Evolutionary conservation across 2,329 filamentous ascomycete genomes (phyloP).

Genomic region (Onygenales sp.): DNA sequence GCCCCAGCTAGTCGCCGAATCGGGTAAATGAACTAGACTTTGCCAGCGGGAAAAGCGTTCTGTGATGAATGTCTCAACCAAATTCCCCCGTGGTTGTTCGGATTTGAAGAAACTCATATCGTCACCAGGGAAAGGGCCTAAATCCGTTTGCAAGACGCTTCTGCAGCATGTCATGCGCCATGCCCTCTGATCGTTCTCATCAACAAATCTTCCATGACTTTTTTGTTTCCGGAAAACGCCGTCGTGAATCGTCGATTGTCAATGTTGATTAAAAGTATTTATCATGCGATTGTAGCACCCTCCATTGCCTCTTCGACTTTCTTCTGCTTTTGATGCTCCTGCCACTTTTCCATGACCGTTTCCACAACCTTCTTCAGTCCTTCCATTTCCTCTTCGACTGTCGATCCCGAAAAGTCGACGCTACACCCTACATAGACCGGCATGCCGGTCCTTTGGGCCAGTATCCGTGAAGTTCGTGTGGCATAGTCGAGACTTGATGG

Average conservation of each 20-base stretch:
- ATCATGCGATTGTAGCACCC: neutral
- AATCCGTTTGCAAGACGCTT: no score
- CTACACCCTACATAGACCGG: conserved; percentile 91
- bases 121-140: no score
- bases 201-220: neutral
- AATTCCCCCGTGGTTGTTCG: no score
- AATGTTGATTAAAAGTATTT: neutral
- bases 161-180: no score
- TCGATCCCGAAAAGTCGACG: conserved; percentile 69
- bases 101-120: no score
- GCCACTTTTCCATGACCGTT: conserved; percentile 49
- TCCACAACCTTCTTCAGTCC: conserved; percentile 67
- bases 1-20: no score
- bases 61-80: no score
- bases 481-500: conserved; percentile 78
- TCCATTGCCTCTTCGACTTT: neutral
- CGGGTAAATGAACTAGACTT: no score
- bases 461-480: conserved; percentile 69
- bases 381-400: conserved; percentile 89
- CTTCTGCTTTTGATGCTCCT: conserved; percentile 5
- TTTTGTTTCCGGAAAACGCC: no score
- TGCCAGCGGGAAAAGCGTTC: no score
- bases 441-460: conserved; percentile 61
- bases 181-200: neutral
- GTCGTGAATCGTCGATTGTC: neutral